These are phyloP conservation scores for Aspergillus jensenii DNA, from an alignment of 2,329 filamentous ascomycete genomes.

Conservation along the genomic window DNA sequence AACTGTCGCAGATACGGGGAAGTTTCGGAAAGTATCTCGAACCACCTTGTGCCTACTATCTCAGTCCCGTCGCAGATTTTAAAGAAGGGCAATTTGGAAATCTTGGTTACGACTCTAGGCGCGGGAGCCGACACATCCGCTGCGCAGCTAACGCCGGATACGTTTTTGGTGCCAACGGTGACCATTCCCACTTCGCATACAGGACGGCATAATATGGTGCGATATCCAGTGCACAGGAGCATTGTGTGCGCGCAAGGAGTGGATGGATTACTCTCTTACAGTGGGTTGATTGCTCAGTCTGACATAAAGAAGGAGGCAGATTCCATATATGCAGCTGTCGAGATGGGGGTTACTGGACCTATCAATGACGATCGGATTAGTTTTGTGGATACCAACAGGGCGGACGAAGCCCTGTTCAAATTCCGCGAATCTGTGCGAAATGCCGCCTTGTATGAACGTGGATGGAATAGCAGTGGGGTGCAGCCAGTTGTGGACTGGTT, in stretches of 20 bases:
- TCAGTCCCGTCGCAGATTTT: conserved; percentile 57
- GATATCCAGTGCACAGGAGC: conserved; percentile 81
- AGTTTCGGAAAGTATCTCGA: conserved; percentile 46
- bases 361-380: conserved; percentile 35
- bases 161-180: conserved; percentile 72
- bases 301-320: conserved; percentile 29
- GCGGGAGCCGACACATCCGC: conserved; percentile 51
- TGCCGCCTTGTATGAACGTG: conserved; percentile 68
- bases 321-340: conserved; percentile 39
- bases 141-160: conserved; percentile 54
- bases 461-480: conserved; percentile 73
- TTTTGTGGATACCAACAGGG: conserved; percentile 64
- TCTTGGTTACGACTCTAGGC: conserved; percentile 57
- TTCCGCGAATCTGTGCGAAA: conserved; percentile 71
- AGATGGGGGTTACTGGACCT: conserved; percentile 49
- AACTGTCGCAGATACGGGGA: conserved; percentile 52
- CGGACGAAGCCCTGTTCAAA: conserved; percentile 61
- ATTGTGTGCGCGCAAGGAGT: conserved; percentile 74
- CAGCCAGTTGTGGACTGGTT: conserved; percentile 68
- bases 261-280: conserved; percentile 55
- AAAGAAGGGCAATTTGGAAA: conserved; percentile 58
- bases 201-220: conserved; percentile 65
- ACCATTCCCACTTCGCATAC: conserved; percentile 66
- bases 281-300: conserved; percentile 31
- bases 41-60: conserved; percentile 55